phyloP scores from a whole-genome alignment of 2,329 filamentous ascomycete species.

The Hypocreales sp. region DNA sequence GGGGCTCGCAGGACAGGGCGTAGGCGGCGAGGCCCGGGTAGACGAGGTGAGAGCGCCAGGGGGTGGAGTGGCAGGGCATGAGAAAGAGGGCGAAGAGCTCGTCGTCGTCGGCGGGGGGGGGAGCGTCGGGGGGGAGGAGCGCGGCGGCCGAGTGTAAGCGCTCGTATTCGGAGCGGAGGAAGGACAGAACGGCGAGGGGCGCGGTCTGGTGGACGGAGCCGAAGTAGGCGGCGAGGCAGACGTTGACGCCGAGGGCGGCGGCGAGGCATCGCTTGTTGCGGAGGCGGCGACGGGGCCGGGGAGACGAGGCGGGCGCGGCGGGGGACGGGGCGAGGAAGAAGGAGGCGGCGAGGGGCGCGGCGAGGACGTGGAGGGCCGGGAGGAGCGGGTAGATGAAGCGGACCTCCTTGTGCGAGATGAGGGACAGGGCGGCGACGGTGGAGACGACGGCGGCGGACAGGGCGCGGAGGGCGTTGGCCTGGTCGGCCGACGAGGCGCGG shows the following conservation, averaged over 20 bases:
- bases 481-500: constrained; percentile 15
- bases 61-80: constrained; percentile 91
- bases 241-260: constrained; percentile 46
- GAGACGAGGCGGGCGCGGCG: constrained; percentile 11
- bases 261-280: constrained; percentile 42
- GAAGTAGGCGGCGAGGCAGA: constrained; percentile 57
- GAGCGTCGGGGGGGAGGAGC: constrained; percentile 7
- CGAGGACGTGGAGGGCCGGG: constrained; percentile 69
- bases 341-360: constrained; percentile 47
- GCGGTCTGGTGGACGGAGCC: constrained; percentile 68
- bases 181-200: constrained; percentile 56
- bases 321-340: constrained; percentile 40
- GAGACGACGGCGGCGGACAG: constrained; percentile 43
- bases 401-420: constrained; percentile 90
- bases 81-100: constrained; percentile 63
- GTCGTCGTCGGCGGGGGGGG: constrained; percentile 11
- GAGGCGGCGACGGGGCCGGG: constrained; percentile 15
- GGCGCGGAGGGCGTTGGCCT: constrained; percentile 18
- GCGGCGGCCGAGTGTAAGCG: constrained; percentile 26
- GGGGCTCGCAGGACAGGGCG: constrained; percentile 83
- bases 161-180: constrained; percentile 62
- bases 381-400: constrained; percentile 92
- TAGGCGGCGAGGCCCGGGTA: constrained; percentile 62
- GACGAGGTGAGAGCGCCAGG: constrained; percentile 81
- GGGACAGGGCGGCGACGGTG: constrained; percentile 49